Percentiles rank a stretch among this genome's conserved stretches.
These are phyloP conservation scores for Macroventuria anomochaeta DNA, from an alignment of 2,329 filamentous ascomycete species.

Conservation along the genomic window DNA sequence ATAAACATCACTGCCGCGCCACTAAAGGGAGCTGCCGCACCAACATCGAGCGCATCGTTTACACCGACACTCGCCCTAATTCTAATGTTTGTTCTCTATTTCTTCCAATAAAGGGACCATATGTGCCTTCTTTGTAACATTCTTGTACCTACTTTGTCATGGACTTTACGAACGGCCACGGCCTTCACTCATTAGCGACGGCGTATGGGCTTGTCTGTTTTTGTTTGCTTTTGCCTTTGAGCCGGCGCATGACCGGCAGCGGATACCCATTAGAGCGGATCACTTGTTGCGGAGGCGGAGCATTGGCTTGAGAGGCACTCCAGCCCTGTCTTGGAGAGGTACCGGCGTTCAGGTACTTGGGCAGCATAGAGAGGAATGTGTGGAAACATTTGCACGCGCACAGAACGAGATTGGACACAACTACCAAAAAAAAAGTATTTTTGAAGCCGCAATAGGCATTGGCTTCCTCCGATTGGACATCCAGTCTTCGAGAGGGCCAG, in stretches of 20 bases:
- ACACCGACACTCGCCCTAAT: constrained; percentile 42
- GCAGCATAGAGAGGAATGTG: constrained; percentile 1
- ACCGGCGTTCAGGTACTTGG: constrained; percentile 1
- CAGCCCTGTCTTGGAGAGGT: neutral
- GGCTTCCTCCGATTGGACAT: constrained; percentile 7
- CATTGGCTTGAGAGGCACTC: constrained; percentile 12
- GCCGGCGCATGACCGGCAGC: constrained; percentile 17
- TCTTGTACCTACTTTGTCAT: constrained; percentile 29
- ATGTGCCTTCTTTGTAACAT: constrained; percentile 17
- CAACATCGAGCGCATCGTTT: constrained; percentile 29
- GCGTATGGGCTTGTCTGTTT: constrained; percentile 34
- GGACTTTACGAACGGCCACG: constrained; percentile 27
- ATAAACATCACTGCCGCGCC: constrained; percentile 58
- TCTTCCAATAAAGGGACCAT: constrained; percentile 38
- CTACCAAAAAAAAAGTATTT: neutral
- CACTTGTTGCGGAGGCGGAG: constrained; percentile 10
- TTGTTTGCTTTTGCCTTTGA: constrained; percentile 15
- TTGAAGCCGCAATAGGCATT: neutral
- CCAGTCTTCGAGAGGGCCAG: neutral
- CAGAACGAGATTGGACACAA: neutral
- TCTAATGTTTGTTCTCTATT: constrained; percentile 44
- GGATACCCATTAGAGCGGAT: constrained; percentile 29
- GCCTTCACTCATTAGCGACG: constrained; percentile 46
- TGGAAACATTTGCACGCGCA: neutral
- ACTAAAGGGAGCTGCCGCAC: constrained; percentile 39